Evolutionary conservation across 1,284 basidiomycete genomes (phyloP).

Genomic region (Fistulina hepatica): DNA sequence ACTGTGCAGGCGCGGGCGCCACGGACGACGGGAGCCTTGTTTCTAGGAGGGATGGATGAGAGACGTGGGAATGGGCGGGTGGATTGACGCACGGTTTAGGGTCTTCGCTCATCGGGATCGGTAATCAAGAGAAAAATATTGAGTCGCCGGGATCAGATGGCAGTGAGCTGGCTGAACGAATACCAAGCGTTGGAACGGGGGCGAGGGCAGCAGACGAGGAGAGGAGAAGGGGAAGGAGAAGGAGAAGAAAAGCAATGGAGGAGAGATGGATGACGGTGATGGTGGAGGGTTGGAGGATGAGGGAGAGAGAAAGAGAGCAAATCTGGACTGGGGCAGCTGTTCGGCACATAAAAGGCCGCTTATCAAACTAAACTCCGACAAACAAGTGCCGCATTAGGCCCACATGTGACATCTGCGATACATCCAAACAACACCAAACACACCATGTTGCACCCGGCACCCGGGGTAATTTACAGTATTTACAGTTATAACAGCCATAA

Average conservation of each 20-base stretch:
- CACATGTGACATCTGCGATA: too few species aligned
- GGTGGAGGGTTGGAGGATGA: constrained; percentile 9
- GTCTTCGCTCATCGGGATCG: neutral
- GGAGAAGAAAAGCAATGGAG: constrained; percentile 9
- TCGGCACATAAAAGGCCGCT: too few species aligned
- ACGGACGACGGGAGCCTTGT: constrained; percentile 48
- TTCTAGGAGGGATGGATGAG: constrained; percentile 15
- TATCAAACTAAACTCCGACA: too few species aligned
- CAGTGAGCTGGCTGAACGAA: constrained; percentile 7
- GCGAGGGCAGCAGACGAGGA: constrained; percentile 8
- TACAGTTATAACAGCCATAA: too few species aligned
- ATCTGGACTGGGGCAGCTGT: too few species aligned
- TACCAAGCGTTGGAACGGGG: constrained; percentile 12
- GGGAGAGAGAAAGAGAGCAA: constrained; percentile 11
- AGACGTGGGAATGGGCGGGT: neutral
- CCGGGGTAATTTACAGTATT: too few species aligned
- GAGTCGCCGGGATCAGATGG: neutral
- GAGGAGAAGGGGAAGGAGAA: constrained; percentile 8
- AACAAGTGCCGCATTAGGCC: too few species aligned
- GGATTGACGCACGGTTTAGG: neutral
- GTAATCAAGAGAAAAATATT: neutral
- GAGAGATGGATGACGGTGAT: constrained; percentile 8
- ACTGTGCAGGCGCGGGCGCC: constrained; percentile 73
- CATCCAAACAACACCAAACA: too few species aligned
- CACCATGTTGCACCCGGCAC: too few species aligned